These are phyloP conservation scores for Saposhnikovia divaricata DNA, from an alignment of 129 eudicot species.

Conservation along the genomic window DNA sequence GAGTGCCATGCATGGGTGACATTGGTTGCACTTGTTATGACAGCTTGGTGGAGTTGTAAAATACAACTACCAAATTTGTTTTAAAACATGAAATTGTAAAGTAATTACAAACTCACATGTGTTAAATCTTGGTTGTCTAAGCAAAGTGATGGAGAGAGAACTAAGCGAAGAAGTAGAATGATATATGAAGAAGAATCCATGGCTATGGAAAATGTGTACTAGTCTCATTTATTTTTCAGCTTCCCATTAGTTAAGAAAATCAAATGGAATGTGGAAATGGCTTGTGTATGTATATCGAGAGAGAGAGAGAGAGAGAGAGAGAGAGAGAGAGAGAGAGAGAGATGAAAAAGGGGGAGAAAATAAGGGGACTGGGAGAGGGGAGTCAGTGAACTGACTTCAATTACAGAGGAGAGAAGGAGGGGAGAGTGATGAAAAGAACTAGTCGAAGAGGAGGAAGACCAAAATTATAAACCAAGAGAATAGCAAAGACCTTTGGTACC, in stretches of 20 bases:
- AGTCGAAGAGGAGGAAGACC: too few species aligned
- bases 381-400: too few species aligned
- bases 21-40: conserved; percentile 55
- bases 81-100: too few species aligned
- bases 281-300: not conserved
- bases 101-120: too few species aligned
- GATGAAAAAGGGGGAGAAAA: too few species aligned
- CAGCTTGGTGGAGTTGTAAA: conserved; percentile 52
- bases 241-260: not conserved
- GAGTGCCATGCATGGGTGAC: conserved; percentile 66
- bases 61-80: too few species aligned
- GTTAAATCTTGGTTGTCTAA: conserved; percentile 1
- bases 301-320: not conserved
- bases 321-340: not conserved
- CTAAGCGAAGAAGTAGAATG: conserved; percentile 11
- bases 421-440: too few species aligned
- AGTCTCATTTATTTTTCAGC: not conserved
- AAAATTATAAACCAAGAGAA: conserved; percentile 8
- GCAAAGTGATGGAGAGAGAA: conserved; percentile 16
- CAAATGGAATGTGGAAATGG: not conserved
- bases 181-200: not conserved
- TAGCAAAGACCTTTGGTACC: not conserved
- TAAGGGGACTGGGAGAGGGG: too few species aligned
- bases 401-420: too few species aligned
- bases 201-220: not conserved